Evolutionary conservation across 768 basidiomycete genomes (phyloP).

Genomic region (Lenzites betulinus): DNA sequence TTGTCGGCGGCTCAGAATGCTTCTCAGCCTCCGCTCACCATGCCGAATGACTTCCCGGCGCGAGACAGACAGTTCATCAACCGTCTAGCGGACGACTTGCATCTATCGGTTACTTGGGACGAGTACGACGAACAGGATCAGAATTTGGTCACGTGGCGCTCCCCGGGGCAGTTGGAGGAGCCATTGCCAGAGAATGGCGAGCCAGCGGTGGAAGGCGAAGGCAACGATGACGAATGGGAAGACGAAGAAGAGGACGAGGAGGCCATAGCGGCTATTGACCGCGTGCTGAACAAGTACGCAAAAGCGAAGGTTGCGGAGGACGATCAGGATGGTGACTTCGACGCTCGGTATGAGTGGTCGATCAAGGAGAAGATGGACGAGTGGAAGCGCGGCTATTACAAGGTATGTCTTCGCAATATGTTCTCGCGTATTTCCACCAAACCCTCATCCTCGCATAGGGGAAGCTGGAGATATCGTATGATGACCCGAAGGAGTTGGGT

Average conservation of each 20-base stretch:
- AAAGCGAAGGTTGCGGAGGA: constrained; percentile 78
- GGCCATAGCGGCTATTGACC: constrained; percentile 67
- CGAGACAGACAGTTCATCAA: constrained; percentile 80
- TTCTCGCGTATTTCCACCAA: neutral
- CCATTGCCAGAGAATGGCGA: constrained; percentile 38
- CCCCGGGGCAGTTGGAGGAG: constrained; percentile 49
- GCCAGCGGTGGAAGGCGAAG: constrained; percentile 35
- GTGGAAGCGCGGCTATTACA: constrained; percentile 92
- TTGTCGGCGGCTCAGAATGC: constrained; percentile 23
- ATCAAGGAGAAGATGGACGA: constrained; percentile 84
- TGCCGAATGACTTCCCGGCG: constrained; percentile 80
- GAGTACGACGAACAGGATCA: constrained; percentile 85
- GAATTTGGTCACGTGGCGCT: constrained; percentile 69
- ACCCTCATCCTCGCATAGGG: constrained; percentile 48
- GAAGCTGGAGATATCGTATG: constrained; percentile 82
- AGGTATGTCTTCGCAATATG: constrained; percentile 44
- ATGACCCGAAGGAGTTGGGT: constrained; percentile 66
- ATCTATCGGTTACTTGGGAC: constrained; percentile 87
- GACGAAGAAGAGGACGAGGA: constrained; percentile 71
- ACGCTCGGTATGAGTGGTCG: constrained; percentile 72
- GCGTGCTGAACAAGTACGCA: constrained; percentile 87
- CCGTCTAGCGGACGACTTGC: constrained; percentile 73
- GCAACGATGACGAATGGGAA: constrained; percentile 56
- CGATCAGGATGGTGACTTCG: constrained; percentile 73
- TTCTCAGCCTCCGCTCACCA: constrained; percentile 44